Evolutionary conservation across 345 rosid species (phyloP).

Genomic region (Salix exigua): DNA sequence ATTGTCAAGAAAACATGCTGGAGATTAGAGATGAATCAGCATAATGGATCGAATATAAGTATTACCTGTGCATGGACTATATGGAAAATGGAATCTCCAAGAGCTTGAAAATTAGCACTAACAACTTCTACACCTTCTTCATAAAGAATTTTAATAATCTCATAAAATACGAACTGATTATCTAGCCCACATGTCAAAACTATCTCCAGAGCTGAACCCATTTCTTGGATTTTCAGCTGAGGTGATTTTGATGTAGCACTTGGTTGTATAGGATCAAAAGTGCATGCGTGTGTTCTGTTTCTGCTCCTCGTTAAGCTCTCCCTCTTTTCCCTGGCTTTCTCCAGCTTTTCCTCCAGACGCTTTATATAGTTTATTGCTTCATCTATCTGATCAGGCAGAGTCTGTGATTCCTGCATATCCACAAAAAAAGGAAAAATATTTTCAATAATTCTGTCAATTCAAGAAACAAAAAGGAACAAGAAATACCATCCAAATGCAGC

Average conservation of each 20-base stretch:
- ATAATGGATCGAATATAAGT: not conserved
- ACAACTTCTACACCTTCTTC: constrained; percentile 40
- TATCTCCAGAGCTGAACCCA: constrained; percentile 38
- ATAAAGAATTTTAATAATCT: constrained; percentile 36
- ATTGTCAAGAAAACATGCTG: not conserved
- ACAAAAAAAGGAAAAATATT: not conserved
- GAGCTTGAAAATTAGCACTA: constrained; percentile 32
- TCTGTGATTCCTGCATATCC: constrained; percentile 30
- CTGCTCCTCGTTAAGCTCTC: constrained; percentile 18
- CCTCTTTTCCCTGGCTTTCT: constrained; percentile 33
- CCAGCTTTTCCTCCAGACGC: constrained; percentile 26
- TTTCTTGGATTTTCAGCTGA: constrained; percentile 31
- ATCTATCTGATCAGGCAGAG: constrained; percentile 54
- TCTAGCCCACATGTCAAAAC: constrained; percentile 25
- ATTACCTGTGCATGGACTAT: constrained; percentile 43
- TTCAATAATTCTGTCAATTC: not conserved
- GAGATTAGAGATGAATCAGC: too few relatives aligned
- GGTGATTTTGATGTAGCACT: constrained; percentile 16
- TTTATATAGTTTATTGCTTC: constrained; percentile 46
- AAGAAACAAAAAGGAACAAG: not conserved
- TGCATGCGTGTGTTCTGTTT: constrained; percentile 24
- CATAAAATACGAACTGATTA: constrained; percentile 29
- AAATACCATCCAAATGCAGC: not conserved
- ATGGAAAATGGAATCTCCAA: constrained; percentile 28
- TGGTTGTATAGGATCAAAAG: not conserved